phyloP scores from a whole-genome alignment of 2,329 filamentous ascomycete genomes.

The Nakataea oryzae region DNA sequence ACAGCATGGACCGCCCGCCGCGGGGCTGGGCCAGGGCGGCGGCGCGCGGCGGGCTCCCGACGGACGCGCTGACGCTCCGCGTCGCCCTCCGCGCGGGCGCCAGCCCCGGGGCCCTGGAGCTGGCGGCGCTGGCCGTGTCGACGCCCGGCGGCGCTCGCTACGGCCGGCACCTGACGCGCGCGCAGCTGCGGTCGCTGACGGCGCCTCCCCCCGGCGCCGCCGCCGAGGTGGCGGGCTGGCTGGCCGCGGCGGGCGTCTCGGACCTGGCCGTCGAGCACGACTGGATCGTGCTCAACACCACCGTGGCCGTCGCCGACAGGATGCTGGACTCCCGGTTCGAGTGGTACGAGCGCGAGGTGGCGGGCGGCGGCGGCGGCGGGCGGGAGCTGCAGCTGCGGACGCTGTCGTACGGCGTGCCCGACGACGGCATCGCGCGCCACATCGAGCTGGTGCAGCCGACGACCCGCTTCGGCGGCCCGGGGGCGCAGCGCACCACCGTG shows the following conservation, averaged over 20 bases:
- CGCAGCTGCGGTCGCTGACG: constrained; percentile 43
- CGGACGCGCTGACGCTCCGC: constrained; percentile 32
- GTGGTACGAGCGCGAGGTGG: constrained; percentile 37
- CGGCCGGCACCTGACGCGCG: constrained; percentile 50
- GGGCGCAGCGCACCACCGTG: constrained; percentile 27
- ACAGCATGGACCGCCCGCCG: constrained; percentile 23
- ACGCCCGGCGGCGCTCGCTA: constrained; percentile 48
- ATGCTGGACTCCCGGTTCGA: constrained; percentile 48
- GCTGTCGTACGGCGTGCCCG: constrained; percentile 50
- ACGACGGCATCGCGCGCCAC: constrained; percentile 33
- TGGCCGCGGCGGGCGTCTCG: constrained; percentile 36
- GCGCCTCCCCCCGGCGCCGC: constrained; percentile 38
- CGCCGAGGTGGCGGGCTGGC: constrained; percentile 42
- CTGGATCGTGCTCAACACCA: constrained; percentile 50
- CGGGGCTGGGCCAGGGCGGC: constrained; percentile 27
- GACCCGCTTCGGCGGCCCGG: constrained; percentile 46
- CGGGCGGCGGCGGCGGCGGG: constrained; percentile 10
- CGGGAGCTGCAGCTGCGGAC: constrained; percentile 34
- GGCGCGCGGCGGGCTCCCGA: constrained; percentile 12
- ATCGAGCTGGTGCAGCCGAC: constrained; percentile 57
- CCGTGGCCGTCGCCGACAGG: constrained; percentile 38
- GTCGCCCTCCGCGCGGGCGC: constrained; percentile 35
- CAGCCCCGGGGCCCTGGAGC: constrained; percentile 41
- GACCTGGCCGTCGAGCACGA: constrained; percentile 37
- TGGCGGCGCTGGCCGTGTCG: constrained; percentile 49